A percentile compares a stretch with the other conserved stretches of the same genome.
Conservation (phyloP, 2,329 filamentous ascomycete species). For the Immersiporthe knoxdaviesiana region DNA sequence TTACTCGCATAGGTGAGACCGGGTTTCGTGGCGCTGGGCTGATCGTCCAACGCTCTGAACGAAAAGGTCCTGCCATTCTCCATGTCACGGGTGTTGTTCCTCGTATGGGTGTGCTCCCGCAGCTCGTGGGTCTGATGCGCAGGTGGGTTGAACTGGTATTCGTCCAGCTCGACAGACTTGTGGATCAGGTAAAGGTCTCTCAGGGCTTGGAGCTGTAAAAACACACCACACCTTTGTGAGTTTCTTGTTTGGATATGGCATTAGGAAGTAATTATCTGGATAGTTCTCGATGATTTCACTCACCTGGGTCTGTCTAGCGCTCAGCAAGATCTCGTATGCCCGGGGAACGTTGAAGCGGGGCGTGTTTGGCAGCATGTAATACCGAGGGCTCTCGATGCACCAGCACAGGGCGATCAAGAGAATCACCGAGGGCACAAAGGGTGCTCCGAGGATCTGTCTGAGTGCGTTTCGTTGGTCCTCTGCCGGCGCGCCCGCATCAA, state of each 20-base stretch:
- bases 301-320: constrained; percentile 44
- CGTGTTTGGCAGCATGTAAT: constrained; percentile 43
- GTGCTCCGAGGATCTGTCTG: constrained; percentile 42
- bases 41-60: not conserved
- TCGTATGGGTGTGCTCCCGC: not conserved
- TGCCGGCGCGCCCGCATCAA: constrained; percentile 10
- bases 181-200: constrained; percentile 47
- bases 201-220: constrained; percentile 43
- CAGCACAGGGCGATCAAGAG: constrained; percentile 42
- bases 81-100: not conserved
- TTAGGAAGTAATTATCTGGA: not conserved
- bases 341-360: constrained; percentile 40
- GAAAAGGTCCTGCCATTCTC: not conserved
- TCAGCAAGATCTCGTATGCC: constrained; percentile 40
- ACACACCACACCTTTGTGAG: not conserved
- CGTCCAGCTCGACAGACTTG: constrained; percentile 35
- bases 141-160: constrained; percentile 27
- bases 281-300: not conserved
- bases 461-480: constrained; percentile 31
- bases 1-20: constrained; percentile 25
- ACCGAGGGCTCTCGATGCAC: constrained; percentile 46
- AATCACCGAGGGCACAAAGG: constrained; percentile 40
- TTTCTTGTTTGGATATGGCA: not conserved
- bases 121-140: not conserved
- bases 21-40: constrained; percentile 1